Conservation (phyloP, 176 grass and related monocot species). For the Lolium multiflorum region DNA sequence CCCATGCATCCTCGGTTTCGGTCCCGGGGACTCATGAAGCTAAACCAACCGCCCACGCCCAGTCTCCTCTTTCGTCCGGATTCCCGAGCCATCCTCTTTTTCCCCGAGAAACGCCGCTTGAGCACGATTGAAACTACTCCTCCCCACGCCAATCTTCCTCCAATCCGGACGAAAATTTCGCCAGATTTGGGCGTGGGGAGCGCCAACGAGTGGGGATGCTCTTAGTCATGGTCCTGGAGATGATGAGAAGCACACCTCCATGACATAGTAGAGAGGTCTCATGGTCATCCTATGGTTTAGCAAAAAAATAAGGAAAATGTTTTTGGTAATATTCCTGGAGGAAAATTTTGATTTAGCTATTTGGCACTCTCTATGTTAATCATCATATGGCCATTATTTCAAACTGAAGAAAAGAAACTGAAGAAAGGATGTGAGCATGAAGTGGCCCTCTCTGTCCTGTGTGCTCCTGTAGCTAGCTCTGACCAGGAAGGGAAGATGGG, state of each 20-base stretch:
- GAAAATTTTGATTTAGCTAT: neutral
- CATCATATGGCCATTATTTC: neutral
- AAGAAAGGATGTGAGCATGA: slow-evolving; percentile 28
- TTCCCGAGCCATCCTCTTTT: too few relatives aligned
- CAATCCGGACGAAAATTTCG: too few relatives aligned
- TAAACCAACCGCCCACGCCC: too few relatives aligned
- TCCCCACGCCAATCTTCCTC: too few relatives aligned
- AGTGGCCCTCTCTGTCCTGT: slow-evolving; percentile 28
- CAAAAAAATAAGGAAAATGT: neutral
- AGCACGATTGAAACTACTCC: too few relatives aligned
- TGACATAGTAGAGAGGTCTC: neutral
- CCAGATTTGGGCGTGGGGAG: too few relatives aligned
- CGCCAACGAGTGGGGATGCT: too few relatives aligned
- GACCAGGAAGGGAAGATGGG: slow-evolving; percentile 23
- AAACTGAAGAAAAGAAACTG: slow-evolving; percentile 1
- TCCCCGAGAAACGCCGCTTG: too few relatives aligned
- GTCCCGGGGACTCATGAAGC: too few relatives aligned
- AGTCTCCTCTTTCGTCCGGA: too few relatives aligned
- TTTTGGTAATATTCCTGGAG: neutral
- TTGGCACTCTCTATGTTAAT: neutral
- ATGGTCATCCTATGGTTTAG: slow-evolving; percentile 21
- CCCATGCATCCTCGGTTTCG: too few relatives aligned
- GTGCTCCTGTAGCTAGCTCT: slow-evolving; percentile 54
- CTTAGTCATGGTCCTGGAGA: neutral
- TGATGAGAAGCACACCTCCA: neutral